phyloP scores from a whole-genome alignment of 805 yeast genomes.

The Novakomyces olei region DNA sequence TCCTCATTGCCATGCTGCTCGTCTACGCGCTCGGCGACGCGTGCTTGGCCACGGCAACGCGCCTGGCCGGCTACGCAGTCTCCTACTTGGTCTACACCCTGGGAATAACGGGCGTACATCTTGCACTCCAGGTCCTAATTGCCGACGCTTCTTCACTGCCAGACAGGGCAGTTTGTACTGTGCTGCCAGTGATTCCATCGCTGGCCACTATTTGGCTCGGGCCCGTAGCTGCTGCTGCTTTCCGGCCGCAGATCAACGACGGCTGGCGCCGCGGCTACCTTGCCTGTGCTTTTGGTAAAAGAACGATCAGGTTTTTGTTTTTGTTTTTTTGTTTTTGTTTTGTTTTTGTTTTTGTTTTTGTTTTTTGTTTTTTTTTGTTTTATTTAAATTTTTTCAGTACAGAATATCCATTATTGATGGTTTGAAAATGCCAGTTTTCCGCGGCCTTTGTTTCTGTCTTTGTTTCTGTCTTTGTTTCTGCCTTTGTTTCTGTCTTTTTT shows the following conservation, averaged over 20 bases:
- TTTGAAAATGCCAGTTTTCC: too few relatives aligned
- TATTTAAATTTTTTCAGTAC: too few relatives aligned
- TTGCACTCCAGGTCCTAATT: slow-evolving; percentile 17
- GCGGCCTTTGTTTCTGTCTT: too few relatives aligned
- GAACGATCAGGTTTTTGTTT: slow-evolving; percentile 54
- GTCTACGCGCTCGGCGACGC: slow-evolving; percentile 35
- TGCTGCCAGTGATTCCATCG: slow-evolving; percentile 21
- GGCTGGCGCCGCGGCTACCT: slow-evolving; percentile 32
- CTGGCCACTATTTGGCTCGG: slow-evolving; percentile 25
- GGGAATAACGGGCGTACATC: slow-evolving; percentile 19
- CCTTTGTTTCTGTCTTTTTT: too few relatives aligned
- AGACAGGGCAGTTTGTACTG: slow-evolving; percentile 19
- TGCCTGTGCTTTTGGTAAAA: slow-evolving; percentile 30
- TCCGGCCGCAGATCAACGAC: slow-evolving; percentile 12
- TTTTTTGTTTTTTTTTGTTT: too few relatives aligned
- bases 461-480: too few relatives aligned
- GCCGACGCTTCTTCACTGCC: slow-evolving; percentile 22
- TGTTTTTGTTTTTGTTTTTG: slow-evolving; percentile 20
- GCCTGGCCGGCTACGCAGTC: slow-evolving; percentile 17
- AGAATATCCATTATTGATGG: too few relatives aligned
- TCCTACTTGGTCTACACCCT: slow-evolving; percentile 19
- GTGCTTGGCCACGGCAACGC: slow-evolving; percentile 18
- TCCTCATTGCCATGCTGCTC: slow-evolving; percentile 26
- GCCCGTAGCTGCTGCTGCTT: slow-evolving; percentile 12
- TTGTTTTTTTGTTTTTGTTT: slow-evolving; percentile 28